Evolutionary conservation across 192 early-diverging fungal species (phyloP), one percentile per base, ranked within the genome.

Genomic region (Coemansia aciculifera): DNA sequence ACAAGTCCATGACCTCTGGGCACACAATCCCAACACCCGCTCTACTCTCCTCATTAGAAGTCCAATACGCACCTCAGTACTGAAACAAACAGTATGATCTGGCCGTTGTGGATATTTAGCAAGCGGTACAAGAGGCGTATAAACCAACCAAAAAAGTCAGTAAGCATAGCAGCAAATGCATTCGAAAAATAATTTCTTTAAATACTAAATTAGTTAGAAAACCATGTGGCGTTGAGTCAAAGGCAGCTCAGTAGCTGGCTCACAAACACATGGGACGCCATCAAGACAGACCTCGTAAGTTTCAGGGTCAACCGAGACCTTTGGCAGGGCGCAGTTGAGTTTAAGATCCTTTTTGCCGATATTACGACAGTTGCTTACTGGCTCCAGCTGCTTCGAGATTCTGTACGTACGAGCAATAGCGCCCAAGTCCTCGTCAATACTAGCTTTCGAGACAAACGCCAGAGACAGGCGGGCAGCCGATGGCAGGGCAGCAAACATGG

Each of bases 321-420:
- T 85, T 3, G 96, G 96, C 62, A 88, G 74, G 0, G 79, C 67
- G 64, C 88, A 84, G 73, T 98, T 98, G 38, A 93, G 85, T 71
- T 92, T 95, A 88, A 98, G 92, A 63, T 93, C 91, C 17, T 75
- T 85, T 69, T 98, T 98, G 40, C 87, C 85, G 48, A 98, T 88
- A 6, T 29, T 68, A 6, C 96, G 82, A 75, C 93, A 95, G 7
- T 87, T 86, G 62, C 85, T 87, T 24, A 98, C 93, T 8, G 92
- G 68, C 43, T 78, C 88, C 6, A 91, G 69, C 0, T 73, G 68
- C 77, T 95, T 95, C 44, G 85, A 85, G 32, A 95, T 65, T 5
- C 79, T 73, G 61, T 94, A 94, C 3, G 85, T 82, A 57, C 80
- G 65, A 0, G 77, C 76, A 4, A 71, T 64, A 2, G 71, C 84